Percentiles rank a stretch among this genome's conserved stretches.
These are phyloP conservation scores for Populus ilicifolia DNA, from an alignment of 345 rosid genomes.

Conservation along the genomic window DNA sequence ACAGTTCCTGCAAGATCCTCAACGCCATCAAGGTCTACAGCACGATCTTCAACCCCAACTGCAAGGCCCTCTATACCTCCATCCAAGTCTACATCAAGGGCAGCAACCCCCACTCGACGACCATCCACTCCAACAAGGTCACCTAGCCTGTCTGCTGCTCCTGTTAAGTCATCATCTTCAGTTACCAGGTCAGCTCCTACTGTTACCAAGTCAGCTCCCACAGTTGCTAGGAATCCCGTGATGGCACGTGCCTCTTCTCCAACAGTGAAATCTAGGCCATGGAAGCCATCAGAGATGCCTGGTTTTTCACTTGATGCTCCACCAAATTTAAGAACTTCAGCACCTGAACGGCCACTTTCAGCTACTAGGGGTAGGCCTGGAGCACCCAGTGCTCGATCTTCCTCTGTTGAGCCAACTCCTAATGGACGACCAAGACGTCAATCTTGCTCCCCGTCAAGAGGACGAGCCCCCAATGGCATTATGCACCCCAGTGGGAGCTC, in stretches of 20 bases:
- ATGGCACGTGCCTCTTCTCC: conserved; percentile 80
- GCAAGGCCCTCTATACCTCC: conserved; percentile 67
- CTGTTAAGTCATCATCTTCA: conserved; percentile 44
- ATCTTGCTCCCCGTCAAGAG: conserved; percentile 96
- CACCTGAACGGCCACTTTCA: conserved; percentile 88
- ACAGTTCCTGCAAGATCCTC: conserved; percentile 69
- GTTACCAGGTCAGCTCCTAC: conserved; percentile 31
- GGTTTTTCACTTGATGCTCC: conserved; percentile 94
- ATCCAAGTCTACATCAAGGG: conserved; percentile 64
- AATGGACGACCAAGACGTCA: conserved; percentile 73
- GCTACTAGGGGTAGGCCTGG: conserved; percentile 95
- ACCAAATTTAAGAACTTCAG: conserved; percentile 86
- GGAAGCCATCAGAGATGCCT: conserved; percentile 99
- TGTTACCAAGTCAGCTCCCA: conserved; percentile 11
- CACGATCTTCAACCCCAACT: conserved; percentile 86
- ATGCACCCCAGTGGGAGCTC: conserved; percentile 77
- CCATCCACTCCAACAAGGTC: conserved; percentile 56
- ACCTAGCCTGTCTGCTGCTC: conserved; percentile 45
- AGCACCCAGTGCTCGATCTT: conserved; percentile 80
- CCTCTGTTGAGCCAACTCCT: conserved; percentile 73
- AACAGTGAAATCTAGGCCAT: conserved; percentile 69
- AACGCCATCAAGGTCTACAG: conserved; percentile 80
- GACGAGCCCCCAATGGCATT: conserved; percentile 57
- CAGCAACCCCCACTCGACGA: conserved; percentile 86
- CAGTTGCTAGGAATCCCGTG: conserved; percentile 24